Percentiles rank a stretch among this genome's conserved stretches.
These are phyloP conservation scores for Coelastrella sp. DNA, from an alignment of 139 green algal genomes.

Conservation along the genomic window DNA sequence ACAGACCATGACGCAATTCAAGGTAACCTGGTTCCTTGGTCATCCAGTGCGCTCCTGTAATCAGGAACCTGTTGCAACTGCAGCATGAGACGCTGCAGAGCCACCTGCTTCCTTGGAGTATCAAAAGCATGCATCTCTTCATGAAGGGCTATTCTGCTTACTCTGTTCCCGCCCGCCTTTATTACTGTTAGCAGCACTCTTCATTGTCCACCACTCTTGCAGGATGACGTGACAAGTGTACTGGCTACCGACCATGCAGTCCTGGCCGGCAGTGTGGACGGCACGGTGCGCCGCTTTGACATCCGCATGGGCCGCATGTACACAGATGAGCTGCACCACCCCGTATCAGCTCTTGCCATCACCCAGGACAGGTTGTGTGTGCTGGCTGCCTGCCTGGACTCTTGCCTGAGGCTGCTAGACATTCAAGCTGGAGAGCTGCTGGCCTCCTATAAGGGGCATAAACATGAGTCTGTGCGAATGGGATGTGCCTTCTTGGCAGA, in stretches of 20 bases:
- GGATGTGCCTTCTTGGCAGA: constrained; percentile 80
- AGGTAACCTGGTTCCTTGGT: constrained; percentile 44
- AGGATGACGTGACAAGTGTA: constrained; percentile 92
- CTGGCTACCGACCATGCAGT: constrained; percentile 67
- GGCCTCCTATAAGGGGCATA: constrained; percentile 84
- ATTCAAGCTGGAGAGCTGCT: constrained; percentile 79
- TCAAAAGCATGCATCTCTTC: background rate
- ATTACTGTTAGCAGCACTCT: background rate
- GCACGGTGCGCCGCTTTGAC: constrained; percentile 89
- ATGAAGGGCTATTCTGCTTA: too few relatives aligned
- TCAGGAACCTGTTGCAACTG: background rate
- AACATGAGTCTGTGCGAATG: constrained; percentile 75
- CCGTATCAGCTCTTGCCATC: constrained; percentile 71
- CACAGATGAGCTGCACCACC: constrained; percentile 78
- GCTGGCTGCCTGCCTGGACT: constrained; percentile 85
- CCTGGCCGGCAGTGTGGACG: constrained; percentile 82
- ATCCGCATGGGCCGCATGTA: constrained; percentile 80
- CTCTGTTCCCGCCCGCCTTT: too few relatives aligned
- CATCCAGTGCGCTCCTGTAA: background rate
- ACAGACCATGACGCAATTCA: constrained; percentile 85
- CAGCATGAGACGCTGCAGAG: background rate
- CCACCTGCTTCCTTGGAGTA: background rate
- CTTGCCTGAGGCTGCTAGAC: constrained; percentile 74
- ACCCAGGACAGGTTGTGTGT: constrained; percentile 70
- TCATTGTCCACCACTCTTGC: constrained; percentile 12